Evolutionary conservation across 805 yeast species (phyloP).

Genomic region (Ogataea paradorogensis): DNA sequence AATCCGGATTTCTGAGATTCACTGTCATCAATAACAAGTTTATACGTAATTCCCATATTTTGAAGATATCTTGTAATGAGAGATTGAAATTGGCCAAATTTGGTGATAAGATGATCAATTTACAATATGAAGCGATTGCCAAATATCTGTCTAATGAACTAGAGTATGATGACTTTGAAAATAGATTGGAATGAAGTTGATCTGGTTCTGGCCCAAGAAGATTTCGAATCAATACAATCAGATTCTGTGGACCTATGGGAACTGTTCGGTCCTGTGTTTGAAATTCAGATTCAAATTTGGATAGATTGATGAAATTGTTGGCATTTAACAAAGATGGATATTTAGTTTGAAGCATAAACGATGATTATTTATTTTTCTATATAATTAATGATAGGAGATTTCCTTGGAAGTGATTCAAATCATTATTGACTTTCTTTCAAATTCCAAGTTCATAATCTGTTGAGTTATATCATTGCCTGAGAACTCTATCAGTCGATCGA

Average conservation of each 20-base stretch:
- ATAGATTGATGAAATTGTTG: conserved; percentile 26
- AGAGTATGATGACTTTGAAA: conserved; percentile 2
- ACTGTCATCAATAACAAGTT: conserved; percentile 22
- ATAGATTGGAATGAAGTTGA: background rate
- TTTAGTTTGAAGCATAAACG: conserved; percentile 24
- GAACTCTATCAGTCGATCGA: background rate
- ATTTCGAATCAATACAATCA: conserved; percentile 6
- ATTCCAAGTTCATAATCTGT: background rate
- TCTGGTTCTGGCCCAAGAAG: conserved; percentile 6
- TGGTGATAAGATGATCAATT: conserved; percentile 27
- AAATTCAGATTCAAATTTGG: conserved; percentile 18
- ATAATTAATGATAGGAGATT: background rate
- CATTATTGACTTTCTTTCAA: background rate
- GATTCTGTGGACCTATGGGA: conserved; percentile 8
- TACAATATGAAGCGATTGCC: conserved; percentile 29
- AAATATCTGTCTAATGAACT: conserved; percentile 16
- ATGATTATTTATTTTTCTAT: background rate
- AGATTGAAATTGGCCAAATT: conserved; percentile 16
- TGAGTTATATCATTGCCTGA: background rate
- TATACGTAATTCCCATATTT: conserved; percentile 40
- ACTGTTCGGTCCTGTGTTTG: conserved; percentile 3
- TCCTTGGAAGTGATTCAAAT: background rate
- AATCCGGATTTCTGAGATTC: conserved; percentile 9
- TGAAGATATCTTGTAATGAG: conserved; percentile 36
- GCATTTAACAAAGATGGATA: conserved; percentile 27